phyloP scores from a whole-genome alignment of 2,329 filamentous ascomycete species.

The Aspergillus novoparasiticus region DNA sequence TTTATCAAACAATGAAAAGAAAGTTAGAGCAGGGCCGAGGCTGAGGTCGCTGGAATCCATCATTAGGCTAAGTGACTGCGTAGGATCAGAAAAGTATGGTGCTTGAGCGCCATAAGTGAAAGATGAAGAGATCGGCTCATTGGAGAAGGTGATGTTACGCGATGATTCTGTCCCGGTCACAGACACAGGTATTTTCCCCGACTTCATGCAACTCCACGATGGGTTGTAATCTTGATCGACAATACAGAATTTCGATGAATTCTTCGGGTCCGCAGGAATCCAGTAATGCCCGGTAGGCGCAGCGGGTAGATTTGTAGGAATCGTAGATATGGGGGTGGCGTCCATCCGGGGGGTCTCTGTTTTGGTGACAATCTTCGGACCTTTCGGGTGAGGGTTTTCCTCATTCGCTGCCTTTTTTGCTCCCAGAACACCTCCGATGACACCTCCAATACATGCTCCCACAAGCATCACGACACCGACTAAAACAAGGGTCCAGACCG shows the following conservation, averaged over 20 bases:
- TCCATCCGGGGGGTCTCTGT: conserved; percentile 54
- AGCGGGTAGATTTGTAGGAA: conserved; percentile 46
- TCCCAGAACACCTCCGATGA: conserved; percentile 56
- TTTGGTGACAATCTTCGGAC: conserved; percentile 45
- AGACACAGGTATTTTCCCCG: conserved; percentile 37
- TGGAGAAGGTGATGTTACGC: conserved; percentile 41
- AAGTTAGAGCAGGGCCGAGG: conserved; percentile 66
- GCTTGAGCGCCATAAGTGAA: conserved; percentile 65
- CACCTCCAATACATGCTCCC: conserved; percentile 54
- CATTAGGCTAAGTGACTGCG: conserved; percentile 57
- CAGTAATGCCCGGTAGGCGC: conserved; percentile 54
- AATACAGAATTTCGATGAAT: conserved; percentile 54
- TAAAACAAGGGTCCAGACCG: conserved; percentile 54
- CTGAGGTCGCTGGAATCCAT: conserved; percentile 58
- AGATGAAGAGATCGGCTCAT: conserved; percentile 38
- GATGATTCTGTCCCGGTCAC: conserved; percentile 28
- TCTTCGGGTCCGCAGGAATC: conserved; percentile 52
- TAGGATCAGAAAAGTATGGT: conserved; percentile 49
- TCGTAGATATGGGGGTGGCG: conserved; percentile 52
- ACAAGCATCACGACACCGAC: conserved; percentile 51
- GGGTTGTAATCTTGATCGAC: conserved; percentile 45
- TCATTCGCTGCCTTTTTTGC: conserved; percentile 42
- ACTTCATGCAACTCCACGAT: conserved; percentile 55
- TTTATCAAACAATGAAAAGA: conserved; percentile 65
- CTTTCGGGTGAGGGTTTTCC: conserved; percentile 24